Percentiles rank a stretch among this genome's conserved stretches.
Conservation (phyloP, 2,329 filamentous ascomycete genomes). For the Fusarium begoniae region DNA sequence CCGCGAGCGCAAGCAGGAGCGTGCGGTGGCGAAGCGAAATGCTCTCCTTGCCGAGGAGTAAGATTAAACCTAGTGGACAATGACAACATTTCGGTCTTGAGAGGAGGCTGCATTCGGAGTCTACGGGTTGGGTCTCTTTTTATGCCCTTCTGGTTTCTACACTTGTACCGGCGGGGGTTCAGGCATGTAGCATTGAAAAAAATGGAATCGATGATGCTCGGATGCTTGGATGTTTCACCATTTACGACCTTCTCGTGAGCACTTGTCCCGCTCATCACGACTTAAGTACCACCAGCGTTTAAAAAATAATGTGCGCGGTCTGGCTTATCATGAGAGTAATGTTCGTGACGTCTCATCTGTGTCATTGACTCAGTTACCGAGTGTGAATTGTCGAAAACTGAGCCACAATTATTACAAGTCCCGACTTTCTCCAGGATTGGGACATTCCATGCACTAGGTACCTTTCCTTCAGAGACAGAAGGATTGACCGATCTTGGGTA, state of each 20-base stretch:
- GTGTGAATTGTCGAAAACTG: neutral
- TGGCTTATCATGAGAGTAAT: neutral
- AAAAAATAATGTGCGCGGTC: conserved; percentile 35
- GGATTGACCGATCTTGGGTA: no score
- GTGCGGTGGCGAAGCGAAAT: conserved; percentile 88
- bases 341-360: neutral
- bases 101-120: conserved; percentile 68
- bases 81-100: conserved; percentile 58
- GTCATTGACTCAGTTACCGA: neutral
- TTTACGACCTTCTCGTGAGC: conserved; percentile 33
- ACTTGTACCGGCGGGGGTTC: conserved; percentile 61
- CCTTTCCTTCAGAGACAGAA: no score
- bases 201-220: conserved; percentile 62
- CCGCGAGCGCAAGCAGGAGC: conserved; percentile 96
- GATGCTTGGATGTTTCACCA: conserved; percentile 41
- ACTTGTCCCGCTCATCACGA: conserved; percentile 16
- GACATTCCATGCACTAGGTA: neutral
- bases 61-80: conserved; percentile 61
- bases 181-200: conserved; percentile 68
- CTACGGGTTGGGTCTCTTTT: conserved; percentile 66
- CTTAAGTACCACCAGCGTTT: conserved; percentile 22
- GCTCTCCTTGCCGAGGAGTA: conserved; percentile 77
- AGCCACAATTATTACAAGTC: neutral
- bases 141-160: conserved; percentile 57
- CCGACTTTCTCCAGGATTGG: neutral